Evolutionary conservation across 805 yeast species (phyloP), one percentile per base, ranked within the genome.

Genomic region (Diddensiella transvaalensis): DNA sequence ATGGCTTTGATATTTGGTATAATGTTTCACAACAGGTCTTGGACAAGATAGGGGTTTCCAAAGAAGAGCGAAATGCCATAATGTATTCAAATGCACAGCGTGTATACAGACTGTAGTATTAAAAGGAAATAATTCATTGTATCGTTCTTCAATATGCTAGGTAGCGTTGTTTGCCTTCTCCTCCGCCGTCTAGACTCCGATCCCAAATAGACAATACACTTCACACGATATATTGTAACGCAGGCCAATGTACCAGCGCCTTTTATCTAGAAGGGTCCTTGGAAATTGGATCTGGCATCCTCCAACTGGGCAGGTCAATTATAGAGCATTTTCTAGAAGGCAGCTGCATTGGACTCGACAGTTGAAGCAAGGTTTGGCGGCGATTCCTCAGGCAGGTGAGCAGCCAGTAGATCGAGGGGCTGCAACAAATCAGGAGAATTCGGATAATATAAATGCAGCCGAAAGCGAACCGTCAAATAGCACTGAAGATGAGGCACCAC

Each of bases 1-100:
- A 13, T 5, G 39, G 22, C 38, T 15, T 43, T n/a, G n/a, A 11
- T 13, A 59, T 75, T 13, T 50, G 53, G 53, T 15, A 17, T 13
- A 43, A 39, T 10, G 38, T 47, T 2, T 37, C 52, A n/a, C 22
- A 37, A 5, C 18, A 13, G 23, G 18, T 50, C 5, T 33, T 50
- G 8, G 37, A 40, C 11, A 13, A 19, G 17, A 17, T 42, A 4
- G 19, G 18, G 3, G 17, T 47, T 11, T n/a, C 46, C 3, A 5
- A 22, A 4, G 22, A 29, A 13, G 37, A 22, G 13, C 21, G 11
- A 13, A 33, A 39, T 4, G 21, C 15, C 3, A 33, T 48, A 4
- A 42, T 44, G 15, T 32, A 22, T 22, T 10, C 21, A 35, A 48
- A 44, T 29, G 22, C 45, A 3, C 5, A 30, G 8, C 22, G n/a